Evolutionary conservation across 805 yeast species (phyloP), one percentile per base, ranked within the genome.

Genomic region (Ascoidea asiatica): DNA sequence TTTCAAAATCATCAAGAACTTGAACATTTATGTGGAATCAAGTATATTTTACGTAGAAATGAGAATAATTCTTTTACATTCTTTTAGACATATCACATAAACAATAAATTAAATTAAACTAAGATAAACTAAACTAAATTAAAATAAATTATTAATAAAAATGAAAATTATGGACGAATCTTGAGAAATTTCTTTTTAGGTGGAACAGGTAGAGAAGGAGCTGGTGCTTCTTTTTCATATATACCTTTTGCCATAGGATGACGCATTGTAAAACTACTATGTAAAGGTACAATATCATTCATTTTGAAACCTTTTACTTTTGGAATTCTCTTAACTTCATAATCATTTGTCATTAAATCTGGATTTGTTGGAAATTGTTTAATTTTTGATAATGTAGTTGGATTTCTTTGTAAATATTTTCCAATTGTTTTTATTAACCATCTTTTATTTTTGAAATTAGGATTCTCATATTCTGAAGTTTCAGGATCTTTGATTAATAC

Each of bases 281-380:
- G 87, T 23, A 87, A 69, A n/a, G 98, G 98, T 13, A 89, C 86
- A 40, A 90, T 79, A 2, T 79, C 75, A 60, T 84, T 86, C 85
- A 89, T 82, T 54, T 71, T 76, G 69, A 84, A 82, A 11, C 95
- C 95, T 52, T 77, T 75, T n/a, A 94, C 95, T 46, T 64, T 67
- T 8, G 95, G 95, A 55, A 81, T 60, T 61, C 73, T 68, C 53
- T 70, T 67, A 11, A 84, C 75, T 38, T 64, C 70, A 38, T 70
- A 73, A 47, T 81, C 89, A 19, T 38, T 37, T 4, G 44, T 20
- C 37, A 43, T 44, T 20, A 49, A 42, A 21, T 46, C 46, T 6
- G 52, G 52, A 37, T 49, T 50, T 4, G 76, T 75, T 4, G 88
- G 86, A 39, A 75, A 71, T 44, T 77, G 77, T 51, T 77, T 73